Evolutionary conservation across 2,329 filamentous ascomycete genomes (phyloP).

Genomic region (Colletotrichum melonis): DNA sequence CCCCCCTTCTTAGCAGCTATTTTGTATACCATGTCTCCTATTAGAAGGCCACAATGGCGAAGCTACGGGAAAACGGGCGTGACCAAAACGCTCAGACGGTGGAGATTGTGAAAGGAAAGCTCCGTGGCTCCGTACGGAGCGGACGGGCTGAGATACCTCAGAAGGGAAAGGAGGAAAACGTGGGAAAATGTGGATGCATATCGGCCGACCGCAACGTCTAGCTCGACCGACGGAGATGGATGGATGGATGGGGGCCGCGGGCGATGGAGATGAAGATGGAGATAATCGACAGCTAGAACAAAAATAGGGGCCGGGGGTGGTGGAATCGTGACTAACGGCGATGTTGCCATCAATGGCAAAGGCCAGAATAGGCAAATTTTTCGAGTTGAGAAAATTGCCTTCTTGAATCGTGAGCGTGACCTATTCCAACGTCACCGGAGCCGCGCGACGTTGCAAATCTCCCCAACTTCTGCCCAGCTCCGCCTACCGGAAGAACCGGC

Average conservation of each 20-base stretch:
- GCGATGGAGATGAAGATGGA: neutral
- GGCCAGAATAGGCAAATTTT: neutral
- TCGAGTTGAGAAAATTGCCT: neutral
- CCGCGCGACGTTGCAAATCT: neutral
- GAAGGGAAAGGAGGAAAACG: neutral
- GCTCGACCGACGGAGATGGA: neutral
- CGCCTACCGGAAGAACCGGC: neutral
- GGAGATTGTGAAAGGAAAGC: conserved; percentile 29
- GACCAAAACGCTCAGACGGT: conserved; percentile 25
- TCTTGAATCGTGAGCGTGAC: neutral
- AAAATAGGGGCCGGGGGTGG: neutral
- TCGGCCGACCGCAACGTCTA: neutral
- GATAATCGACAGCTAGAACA: neutral
- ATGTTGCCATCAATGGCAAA: neutral
- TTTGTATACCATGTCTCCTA: neutral
- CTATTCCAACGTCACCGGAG: neutral
- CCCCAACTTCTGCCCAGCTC: neutral
- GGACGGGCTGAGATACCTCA: neutral
- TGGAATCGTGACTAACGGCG: neutral
- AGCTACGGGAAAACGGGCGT: neutral
- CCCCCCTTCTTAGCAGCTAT: neutral
- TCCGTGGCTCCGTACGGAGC: neutral
- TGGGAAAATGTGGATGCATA: conserved; percentile 10
- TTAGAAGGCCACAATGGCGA: neutral
- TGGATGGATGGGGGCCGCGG: no score